phyloP scores from a whole-genome alignment of 1,284 basidiomycete genomes.

The Coniferiporia sulphurascens region DNA sequence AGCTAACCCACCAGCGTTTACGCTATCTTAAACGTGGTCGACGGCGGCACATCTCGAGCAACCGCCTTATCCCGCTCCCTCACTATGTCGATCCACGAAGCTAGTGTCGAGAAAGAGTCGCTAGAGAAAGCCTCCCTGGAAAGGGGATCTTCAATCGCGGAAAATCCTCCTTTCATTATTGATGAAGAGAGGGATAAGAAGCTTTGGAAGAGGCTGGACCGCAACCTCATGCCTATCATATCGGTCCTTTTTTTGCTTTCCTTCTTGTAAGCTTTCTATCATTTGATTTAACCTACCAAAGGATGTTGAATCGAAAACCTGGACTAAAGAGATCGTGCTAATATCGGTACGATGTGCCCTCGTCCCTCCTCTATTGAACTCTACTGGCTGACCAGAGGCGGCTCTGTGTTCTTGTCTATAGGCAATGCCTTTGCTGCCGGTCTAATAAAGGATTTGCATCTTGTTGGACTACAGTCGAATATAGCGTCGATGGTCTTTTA shows the following conservation, averaged over 20 bases:
- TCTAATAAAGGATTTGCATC: conserved; percentile 22
- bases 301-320: conserved; percentile 1
- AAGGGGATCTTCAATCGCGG: not conserved
- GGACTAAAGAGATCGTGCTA: conserved; percentile 31
- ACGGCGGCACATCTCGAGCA: not conserved
- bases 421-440: conserved; percentile 24
- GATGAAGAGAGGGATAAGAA: not conserved
- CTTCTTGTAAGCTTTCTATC: conserved; percentile 39
- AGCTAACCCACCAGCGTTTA: too few species aligned
- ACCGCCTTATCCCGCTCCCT: not conserved
- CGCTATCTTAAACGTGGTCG: too few species aligned
- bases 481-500: conserved; percentile 22
- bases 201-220: conserved; percentile 45
- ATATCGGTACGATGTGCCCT: conserved; percentile 25
- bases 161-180: not conserved
- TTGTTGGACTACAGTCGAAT: conserved; percentile 23
- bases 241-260: conserved; percentile 57
- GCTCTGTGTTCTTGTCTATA: not conserved
- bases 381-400: too few species aligned
- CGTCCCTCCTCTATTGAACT: too few species aligned
- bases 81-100: not conserved
- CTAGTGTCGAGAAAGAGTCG: not conserved
- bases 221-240: conserved; percentile 45
- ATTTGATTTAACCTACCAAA: not conserved
- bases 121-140: not conserved